Base-by-base conservation (phyloP, 176 grass and related monocot species). In the Stipa capillata region DNA sequence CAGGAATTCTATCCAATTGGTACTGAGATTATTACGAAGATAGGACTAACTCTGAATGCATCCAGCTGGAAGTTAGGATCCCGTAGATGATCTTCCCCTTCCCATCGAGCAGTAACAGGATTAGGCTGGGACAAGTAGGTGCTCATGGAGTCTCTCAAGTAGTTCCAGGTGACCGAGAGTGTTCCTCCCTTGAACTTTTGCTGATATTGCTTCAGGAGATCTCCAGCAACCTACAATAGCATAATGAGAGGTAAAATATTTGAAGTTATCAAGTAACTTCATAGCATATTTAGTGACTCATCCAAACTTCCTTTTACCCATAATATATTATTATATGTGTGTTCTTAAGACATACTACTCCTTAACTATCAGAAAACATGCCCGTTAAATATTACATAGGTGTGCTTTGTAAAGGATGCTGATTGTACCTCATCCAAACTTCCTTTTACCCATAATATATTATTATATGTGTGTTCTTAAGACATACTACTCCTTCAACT, bases 61-160 rank as follows among this genome's bases (percentile, higher is more conserved):
- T 99, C 92, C 55, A 99, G 84, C 85, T 99, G 96, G 80, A 99
- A 95, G 25, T 83, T 91, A 40, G 96, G 92, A 87, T 99, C 88
- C 85, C 96, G 84, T 65, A 99, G 89, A 87, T 99, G 96, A 81
- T 95, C 84, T 87, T 86, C 90, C 39, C 96, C 90, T 83, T 99
- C 96, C 96, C 96, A 99, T 45, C 96, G 80, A 85, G 90, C 83
- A 29, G 88, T 99, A 16, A 99, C 90, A 55, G 92, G 96, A 89
- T 99, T 99, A 64, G 96, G 88, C 68, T 95, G 92, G 15, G 92
- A 93, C 36, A 99, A 49, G 80, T 99, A 95, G 20, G 90, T 95
- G 74, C 70, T 65, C 96, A 99, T 99, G 25, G 96, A 99, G 35
- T 95, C 92, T 81, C 96, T 95, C 81, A 99, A 79, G 80, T 99